A percentile compares a stretch with the other conserved stretches of the same genome.
Evolutionary conservation across 2,329 filamentous ascomycete species (phyloP).

Genomic region (Nigrospora osmanthi): DNA sequence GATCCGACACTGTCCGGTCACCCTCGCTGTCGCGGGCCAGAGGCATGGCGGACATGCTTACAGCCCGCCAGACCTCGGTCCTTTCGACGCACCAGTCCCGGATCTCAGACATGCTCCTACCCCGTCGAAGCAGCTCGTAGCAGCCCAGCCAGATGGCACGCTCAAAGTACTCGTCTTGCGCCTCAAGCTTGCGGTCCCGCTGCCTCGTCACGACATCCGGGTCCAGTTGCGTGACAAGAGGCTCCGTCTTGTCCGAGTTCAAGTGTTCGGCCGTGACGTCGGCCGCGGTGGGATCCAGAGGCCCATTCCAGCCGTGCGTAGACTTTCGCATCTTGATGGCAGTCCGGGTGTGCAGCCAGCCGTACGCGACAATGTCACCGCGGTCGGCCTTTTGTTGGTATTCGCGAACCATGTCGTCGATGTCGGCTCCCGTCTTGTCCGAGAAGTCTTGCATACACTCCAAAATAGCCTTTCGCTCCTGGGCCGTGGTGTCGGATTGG

Average conservation of each 20-base stretch:
- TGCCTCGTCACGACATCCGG: conserved; percentile 85
- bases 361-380: conserved; percentile 75
- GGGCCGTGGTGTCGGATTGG: conserved; percentile 61
- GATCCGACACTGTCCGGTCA: conserved; percentile 29
- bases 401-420: conserved; percentile 69
- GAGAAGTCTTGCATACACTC: conserved; percentile 81
- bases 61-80: conserved; percentile 82
- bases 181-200: conserved; percentile 59
- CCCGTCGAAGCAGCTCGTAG: conserved; percentile 84
- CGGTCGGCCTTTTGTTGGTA: conserved; percentile 69
- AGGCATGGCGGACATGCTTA: conserved; percentile 70
- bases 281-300: conserved; percentile 55
- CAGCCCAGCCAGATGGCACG: conserved; percentile 88
- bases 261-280: conserved; percentile 47
- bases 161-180: conserved; percentile 82
- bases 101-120: conserved; percentile 66
- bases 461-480: conserved; percentile 72
- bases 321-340: conserved; percentile 87
- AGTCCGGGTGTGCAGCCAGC: conserved; percentile 87
- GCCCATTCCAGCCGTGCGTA: conserved; percentile 57
- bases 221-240: conserved; percentile 79
- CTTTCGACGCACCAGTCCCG: conserved; percentile 80
- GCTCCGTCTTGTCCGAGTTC: conserved; percentile 50
- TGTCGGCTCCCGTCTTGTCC: conserved; percentile 54
- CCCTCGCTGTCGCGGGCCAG: conserved; percentile 41